Conservation (phyloP, 345 rosid genomes). For the Brassica incana region DNA sequence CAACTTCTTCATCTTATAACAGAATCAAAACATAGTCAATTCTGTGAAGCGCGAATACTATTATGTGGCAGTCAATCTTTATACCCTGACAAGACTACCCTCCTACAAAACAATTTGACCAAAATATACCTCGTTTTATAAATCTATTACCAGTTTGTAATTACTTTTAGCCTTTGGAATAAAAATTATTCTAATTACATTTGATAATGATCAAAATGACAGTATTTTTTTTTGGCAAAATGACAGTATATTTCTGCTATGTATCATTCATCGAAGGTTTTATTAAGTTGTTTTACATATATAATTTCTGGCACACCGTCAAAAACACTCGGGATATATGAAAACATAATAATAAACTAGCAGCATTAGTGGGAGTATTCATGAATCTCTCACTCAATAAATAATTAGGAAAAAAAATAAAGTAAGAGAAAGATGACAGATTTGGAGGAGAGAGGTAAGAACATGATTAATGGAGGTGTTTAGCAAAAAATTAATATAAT, state of each 20-base stretch:
- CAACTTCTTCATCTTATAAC: constrained; percentile 8
- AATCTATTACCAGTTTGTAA: background rate
- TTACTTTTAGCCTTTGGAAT: background rate
- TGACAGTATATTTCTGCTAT: background rate
- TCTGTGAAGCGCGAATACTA: constrained; percentile 14
- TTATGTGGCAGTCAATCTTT: constrained; percentile 27
- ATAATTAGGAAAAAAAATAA: no score
- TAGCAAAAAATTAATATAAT: no score
- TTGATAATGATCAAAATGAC: background rate
- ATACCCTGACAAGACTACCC: background rate
- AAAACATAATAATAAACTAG: background rate
- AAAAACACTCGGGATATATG: background rate
- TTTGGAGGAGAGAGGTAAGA: no score
- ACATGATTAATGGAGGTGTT: no score
- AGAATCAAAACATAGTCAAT: constrained; percentile 9
- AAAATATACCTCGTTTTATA: background rate
- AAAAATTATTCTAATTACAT: background rate
- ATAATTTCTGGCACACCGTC: background rate
- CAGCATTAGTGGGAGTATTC: no score
- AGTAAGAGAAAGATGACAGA: no score
- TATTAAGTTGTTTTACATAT: background rate
- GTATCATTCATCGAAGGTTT: background rate
- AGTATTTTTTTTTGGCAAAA: background rate
- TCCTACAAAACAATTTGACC: constrained; percentile 12
- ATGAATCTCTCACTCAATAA: no score